Evolutionary conservation across 2,329 filamentous ascomycete genomes (phyloP).

Genomic region (Neodidymelliopsis sp.): DNA sequence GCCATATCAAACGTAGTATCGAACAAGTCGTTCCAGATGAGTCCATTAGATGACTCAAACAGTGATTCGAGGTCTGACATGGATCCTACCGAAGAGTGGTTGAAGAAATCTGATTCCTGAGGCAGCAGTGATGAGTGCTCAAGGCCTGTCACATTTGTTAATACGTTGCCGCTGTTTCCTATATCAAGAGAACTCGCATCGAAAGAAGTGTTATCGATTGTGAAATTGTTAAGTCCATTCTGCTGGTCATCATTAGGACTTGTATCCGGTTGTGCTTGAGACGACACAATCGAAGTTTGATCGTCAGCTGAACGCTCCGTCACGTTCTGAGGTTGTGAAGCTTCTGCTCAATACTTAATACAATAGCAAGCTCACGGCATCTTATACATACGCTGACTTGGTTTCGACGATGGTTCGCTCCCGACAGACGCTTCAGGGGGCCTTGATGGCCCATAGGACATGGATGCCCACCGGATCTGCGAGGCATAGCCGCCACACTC

Average conservation of each 20-base stretch:
- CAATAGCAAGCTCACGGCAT: too few relatives aligned
- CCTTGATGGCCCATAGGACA: constrained; percentile 10
- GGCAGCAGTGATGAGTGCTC: constrained; percentile 1
- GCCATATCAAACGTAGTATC: constrained; percentile 19
- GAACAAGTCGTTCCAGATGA: constrained; percentile 23
- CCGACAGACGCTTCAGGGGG: neutral
- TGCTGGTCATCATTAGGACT: neutral
- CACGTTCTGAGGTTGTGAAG: neutral
- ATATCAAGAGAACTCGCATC: neutral
- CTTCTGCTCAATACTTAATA: too few relatives aligned
- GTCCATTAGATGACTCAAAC: constrained; percentile 16
- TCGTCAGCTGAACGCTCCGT: neutral
- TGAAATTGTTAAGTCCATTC: neutral
- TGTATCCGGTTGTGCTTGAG: neutral
- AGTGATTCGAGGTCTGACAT: constrained; percentile 20
- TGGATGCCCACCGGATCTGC: constrained; percentile 23
- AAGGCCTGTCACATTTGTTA: neutral
- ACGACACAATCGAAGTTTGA: neutral
- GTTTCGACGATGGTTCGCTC: neutral
- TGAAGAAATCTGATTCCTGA: constrained; percentile 5
- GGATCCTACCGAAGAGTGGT: constrained; percentile 13
- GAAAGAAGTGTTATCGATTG: neutral
- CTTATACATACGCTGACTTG: neutral
- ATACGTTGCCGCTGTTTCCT: neutral
- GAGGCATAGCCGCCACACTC: constrained; percentile 20